phyloP scores from a whole-genome alignment of 2,329 filamentous ascomycete species.

The Moelleriella libera region DNA sequence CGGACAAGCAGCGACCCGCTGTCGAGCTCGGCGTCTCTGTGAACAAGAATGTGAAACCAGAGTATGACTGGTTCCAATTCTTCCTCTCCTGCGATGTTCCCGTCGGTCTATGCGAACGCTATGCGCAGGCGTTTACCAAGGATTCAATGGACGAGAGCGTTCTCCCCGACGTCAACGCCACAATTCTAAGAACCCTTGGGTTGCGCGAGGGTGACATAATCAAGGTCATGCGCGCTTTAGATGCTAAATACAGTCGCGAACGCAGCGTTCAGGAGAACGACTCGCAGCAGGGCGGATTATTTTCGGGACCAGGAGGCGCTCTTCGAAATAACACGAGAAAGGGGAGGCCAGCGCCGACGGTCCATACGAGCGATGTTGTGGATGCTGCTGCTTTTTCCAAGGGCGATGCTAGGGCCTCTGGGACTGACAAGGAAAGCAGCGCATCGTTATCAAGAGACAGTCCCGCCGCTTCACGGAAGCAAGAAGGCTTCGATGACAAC shows the following conservation, averaged over 20 bases:
- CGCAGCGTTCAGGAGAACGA: slow-evolving; percentile 42
- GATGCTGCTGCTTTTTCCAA: slow-evolving; percentile 76
- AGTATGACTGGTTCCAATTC: slow-evolving; percentile 99
- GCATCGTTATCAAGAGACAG: slow-evolving; percentile 10
- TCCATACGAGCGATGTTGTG: slow-evolving; percentile 73
- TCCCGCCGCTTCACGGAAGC: slow-evolving; percentile 12
- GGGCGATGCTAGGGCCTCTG: slow-evolving; percentile 21
- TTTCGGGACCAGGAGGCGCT: slow-evolving; percentile 83
- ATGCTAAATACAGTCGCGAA: slow-evolving; percentile 61
- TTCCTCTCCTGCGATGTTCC: slow-evolving; percentile 88
- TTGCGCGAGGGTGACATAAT: slow-evolving; percentile 93
- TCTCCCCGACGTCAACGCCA: slow-evolving; percentile 75
- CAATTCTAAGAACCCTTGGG: slow-evolving; percentile 74
- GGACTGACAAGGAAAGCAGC: slow-evolving; percentile 8
- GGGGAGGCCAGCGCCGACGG: slow-evolving; percentile 72
- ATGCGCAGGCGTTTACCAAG: slow-evolving; percentile 73
- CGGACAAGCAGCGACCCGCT: slow-evolving; percentile 10
- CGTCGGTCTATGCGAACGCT: slow-evolving; percentile 85
- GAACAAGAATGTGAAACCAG: slow-evolving; percentile 46
- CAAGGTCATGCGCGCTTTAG: slow-evolving; percentile 81
- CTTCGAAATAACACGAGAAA: slow-evolving; percentile 92
- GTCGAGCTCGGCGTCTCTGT: slow-evolving; percentile 45
- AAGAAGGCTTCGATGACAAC: slow-evolving; percentile 78
- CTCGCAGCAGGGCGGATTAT: slow-evolving; percentile 52
- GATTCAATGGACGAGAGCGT: slow-evolving; percentile 96